phyloP scores from a whole-genome alignment of 164 flowering plant genomes.

The Nymphaea colorata region DNA sequence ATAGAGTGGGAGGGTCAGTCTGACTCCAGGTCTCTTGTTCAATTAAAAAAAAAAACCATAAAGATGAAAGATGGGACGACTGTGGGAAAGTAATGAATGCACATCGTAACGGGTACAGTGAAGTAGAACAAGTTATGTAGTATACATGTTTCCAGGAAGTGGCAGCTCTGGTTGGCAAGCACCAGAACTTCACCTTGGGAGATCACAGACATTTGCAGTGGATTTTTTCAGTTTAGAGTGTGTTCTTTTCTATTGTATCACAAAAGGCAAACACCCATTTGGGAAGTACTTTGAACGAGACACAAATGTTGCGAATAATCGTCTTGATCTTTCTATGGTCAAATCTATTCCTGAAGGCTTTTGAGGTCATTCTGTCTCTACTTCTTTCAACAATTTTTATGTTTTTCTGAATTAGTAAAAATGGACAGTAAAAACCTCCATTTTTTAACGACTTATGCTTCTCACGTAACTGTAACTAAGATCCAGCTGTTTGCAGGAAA shows the following conservation, averaged over 20 bases:
- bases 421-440: not conserved
- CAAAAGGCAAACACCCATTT: slow-evolving; percentile 69
- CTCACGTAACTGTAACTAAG: too few relatives aligned
- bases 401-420: too few relatives aligned
- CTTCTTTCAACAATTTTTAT: too few relatives aligned
- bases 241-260: slow-evolving; percentile 60
- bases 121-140: too few relatives aligned
- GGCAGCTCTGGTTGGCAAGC: slow-evolving; percentile 93
- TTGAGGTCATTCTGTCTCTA: too few relatives aligned
- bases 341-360: slow-evolving; percentile 58
- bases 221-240: slow-evolving; percentile 81
- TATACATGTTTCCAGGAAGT: slow-evolving; percentile 25
- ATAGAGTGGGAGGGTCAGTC: too few relatives aligned
- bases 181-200: slow-evolving; percentile 62
- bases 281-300: slow-evolving; percentile 65
- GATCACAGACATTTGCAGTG: slow-evolving; percentile 64
- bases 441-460: too few relatives aligned
- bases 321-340: slow-evolving; percentile 47
- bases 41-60: too few relatives aligned
- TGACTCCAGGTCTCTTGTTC: too few relatives aligned
- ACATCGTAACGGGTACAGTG: too few relatives aligned
- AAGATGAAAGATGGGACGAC: too few relatives aligned
- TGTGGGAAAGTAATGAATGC: too few relatives aligned
- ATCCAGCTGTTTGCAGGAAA: not conserved
- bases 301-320: slow-evolving; percentile 41